These are phyloP conservation scores for Metschnikowia koreensis DNA, from an alignment of 805 yeast species.

Conservation along the genomic window DNA sequence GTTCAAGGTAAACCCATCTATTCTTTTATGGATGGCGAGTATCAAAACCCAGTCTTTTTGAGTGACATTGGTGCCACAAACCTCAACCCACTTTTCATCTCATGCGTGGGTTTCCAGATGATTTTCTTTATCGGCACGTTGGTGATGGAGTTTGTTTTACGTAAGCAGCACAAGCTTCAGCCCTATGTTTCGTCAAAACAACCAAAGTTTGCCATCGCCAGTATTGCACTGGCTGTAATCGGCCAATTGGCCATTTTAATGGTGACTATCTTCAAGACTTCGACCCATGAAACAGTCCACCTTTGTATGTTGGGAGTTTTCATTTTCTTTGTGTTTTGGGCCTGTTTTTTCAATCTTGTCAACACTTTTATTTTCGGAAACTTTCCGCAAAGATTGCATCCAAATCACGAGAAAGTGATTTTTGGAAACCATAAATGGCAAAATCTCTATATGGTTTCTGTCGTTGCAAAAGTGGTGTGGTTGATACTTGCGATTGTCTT, in stretches of 20 bases:
- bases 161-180: constrained; percentile 56
- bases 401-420: constrained; percentile 38
- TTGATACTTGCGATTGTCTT: constrained; percentile 60
- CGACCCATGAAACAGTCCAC: constrained; percentile 55
- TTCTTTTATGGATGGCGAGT: constrained; percentile 43
- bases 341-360: constrained; percentile 37
- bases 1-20: constrained; percentile 76
- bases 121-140: constrained; percentile 65
- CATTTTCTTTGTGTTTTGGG: constrained; percentile 60
- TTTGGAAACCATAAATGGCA: constrained; percentile 39
- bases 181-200: constrained; percentile 48
- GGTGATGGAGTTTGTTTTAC: constrained; percentile 58
- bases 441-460: constrained; percentile 47
- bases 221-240: constrained; percentile 44
- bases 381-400: constrained; percentile 35
- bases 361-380: constrained; percentile 40
- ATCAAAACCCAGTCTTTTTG: constrained; percentile 61
- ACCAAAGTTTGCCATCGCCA: constrained; percentile 41
- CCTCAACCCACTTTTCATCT: constrained; percentile 78
- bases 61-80: constrained; percentile 88
- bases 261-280: constrained; percentile 71
- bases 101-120: constrained; percentile 76
- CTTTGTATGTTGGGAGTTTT: constrained; percentile 70
- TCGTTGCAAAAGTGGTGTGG: constrained; percentile 62
- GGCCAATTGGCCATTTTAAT: constrained; percentile 75